Evolutionary conservation across 176 grass and related monocot genomes (phyloP).

Genomic region (Carex myosuroides): DNA sequence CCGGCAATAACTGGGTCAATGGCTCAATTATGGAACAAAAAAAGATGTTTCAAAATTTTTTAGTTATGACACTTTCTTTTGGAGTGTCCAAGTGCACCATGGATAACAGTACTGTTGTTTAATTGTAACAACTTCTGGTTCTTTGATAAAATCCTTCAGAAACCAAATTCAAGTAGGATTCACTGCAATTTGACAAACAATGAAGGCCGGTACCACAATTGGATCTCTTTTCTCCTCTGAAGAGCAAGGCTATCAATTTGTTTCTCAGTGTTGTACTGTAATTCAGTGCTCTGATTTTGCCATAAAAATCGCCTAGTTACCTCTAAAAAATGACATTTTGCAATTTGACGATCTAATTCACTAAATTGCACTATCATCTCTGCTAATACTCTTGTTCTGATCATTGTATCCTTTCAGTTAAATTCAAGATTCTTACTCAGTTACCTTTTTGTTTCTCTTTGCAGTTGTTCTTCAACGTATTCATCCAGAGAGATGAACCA

Average conservation of each 20-base stretch:
- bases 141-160: neutral
- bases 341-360: neutral
- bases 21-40: neutral
- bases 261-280: constrained; percentile 3
- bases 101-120: neutral
- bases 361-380: neutral
- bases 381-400: neutral
- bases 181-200: neutral
- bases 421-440: neutral
- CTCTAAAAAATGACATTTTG: neutral
- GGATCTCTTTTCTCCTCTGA: neutral
- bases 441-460: constrained; percentile 3
- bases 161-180: constrained; percentile 1
- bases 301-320: neutral
- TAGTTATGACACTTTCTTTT: neutral
- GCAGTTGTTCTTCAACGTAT: neutral
- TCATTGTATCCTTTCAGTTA: neutral
- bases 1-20: neutral
- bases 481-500: constrained; percentile 8
- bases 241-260: neutral
- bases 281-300: neutral
- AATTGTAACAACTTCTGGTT: neutral
- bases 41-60: neutral
- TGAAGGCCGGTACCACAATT: neutral
- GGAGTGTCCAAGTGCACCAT: neutral